These are phyloP conservation scores for Flueggea neowawraea DNA, from an alignment of 441 rosid species.

Conservation along the genomic window DNA sequence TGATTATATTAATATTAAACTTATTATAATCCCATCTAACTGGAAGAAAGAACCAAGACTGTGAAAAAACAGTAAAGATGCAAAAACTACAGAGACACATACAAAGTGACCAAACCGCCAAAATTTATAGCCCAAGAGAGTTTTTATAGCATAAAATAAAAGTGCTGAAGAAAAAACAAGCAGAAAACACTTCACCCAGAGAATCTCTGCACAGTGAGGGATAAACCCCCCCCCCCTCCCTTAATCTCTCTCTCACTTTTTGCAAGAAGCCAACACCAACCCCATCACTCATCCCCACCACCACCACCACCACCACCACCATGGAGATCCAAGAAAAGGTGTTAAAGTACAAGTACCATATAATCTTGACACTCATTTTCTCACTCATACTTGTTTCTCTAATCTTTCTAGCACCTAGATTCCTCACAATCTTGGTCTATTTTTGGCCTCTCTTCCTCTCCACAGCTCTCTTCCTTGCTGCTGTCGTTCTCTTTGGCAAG, in stretches of 20 bases:
- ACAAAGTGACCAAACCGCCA: too few species aligned
- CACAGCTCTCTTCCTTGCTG: conserved; percentile 75
- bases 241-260: conserved; percentile 11
- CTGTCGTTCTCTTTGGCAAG: conserved; percentile 61
- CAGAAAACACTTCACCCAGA: not conserved
- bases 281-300: conserved; percentile 4
- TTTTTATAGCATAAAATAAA: not conserved
- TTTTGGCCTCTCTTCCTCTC: conserved; percentile 88
- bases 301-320: not conserved
- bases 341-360: conserved; percentile 51
- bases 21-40: too few species aligned
- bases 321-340: conserved; percentile 73
- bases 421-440: conserved; percentile 63
- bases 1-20: too few species aligned
- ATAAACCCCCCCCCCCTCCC: not conserved
- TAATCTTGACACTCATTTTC: conserved; percentile 32
- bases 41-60: too few species aligned
- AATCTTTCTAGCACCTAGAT: conserved; percentile 57
- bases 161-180: too few species aligned
- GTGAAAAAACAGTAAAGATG: too few species aligned
- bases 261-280: not conserved
- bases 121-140: too few species aligned
- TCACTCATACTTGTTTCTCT: conserved; percentile 23
- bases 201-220: conserved; percentile 11
- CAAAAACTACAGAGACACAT: too few species aligned